phyloP scores from a whole-genome alignment of 495 filamentous ascomycete genomes.

The Xylaria palmicola region DNA sequence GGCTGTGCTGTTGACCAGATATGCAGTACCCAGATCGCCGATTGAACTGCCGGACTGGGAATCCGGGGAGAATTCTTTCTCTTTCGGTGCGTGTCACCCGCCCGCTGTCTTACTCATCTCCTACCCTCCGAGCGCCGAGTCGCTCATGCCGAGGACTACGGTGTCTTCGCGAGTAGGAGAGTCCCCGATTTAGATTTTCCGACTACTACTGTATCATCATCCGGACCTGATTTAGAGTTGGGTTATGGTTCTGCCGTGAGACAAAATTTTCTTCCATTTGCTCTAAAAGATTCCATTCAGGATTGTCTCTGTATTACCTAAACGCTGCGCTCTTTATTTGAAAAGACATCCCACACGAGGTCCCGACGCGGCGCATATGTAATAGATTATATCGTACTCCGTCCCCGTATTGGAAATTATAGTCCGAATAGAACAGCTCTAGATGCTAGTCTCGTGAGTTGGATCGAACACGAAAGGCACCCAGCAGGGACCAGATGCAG shows the following conservation, averaged over 20 bases:
- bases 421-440: not conserved
- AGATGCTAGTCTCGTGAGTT: not conserved
- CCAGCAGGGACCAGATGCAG: not conserved
- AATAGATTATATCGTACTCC: not conserved
- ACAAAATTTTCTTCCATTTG: not conserved
- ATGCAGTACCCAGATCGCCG: not conserved
- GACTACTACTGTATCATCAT: not conserved
- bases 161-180: not conserved
- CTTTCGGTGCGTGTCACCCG: constrained; percentile 12
- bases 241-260: not conserved
- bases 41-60: not conserved
- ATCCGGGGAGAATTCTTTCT: constrained; percentile 12
- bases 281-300: not conserved
- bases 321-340: not conserved
- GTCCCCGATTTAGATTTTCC: not conserved
- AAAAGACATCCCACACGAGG: not conserved
- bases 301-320: not conserved
- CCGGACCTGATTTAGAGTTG: not conserved
- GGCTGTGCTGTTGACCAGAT: not conserved
- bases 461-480: not conserved
- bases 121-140: constrained; percentile 1
- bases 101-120: constrained; percentile 17
- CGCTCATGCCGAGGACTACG: constrained; percentile 10
- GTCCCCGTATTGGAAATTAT: not conserved
- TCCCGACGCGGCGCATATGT: constrained; percentile 1